Percentiles rank a stretch among this genome's conserved stretches.
Evolutionary conservation across 2,329 filamentous ascomycete genomes (phyloP).

Genomic region (Pseudogymnoascus sp.): DNA sequence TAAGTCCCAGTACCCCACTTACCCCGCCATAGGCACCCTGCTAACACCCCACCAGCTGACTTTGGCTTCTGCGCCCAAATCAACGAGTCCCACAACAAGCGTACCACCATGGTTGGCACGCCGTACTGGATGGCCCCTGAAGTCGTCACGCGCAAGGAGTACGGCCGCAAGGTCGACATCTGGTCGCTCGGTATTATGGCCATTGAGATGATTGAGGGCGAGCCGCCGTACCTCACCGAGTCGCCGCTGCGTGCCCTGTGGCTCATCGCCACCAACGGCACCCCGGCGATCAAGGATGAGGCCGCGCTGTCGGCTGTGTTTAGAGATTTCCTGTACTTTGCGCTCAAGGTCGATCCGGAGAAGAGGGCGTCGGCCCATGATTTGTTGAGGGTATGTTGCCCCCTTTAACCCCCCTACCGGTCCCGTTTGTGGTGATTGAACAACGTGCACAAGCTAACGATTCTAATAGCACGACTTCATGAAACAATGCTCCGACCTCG

Average conservation of each 20-base stretch:
- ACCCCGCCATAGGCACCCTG: neutral
- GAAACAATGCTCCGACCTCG: constrained; percentile 65
- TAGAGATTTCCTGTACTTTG: constrained; percentile 85
- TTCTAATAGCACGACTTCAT: constrained; percentile 67
- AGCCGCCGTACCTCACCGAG: constrained; percentile 93
- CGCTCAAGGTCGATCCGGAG: constrained; percentile 93
- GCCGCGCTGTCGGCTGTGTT: constrained; percentile 74
- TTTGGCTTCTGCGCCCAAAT: constrained; percentile 99
- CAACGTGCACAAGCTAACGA: constrained; percentile 20
- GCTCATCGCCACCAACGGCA: constrained; percentile 94
- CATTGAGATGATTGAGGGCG: constrained; percentile 99
- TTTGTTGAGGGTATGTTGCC: constrained; percentile 69
- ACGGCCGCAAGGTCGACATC: constrained; percentile 96
- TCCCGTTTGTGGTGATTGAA: neutral
- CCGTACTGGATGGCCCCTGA: constrained; percentile 99
- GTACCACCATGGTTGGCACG: constrained; percentile 97
- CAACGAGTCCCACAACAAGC: constrained; percentile 93
- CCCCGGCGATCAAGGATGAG: constrained; percentile 90
- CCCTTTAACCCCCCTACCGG: constrained; percentile 10
- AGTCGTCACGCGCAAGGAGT: constrained; percentile 94
- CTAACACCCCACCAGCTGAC: constrained; percentile 58
- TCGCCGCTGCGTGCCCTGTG: constrained; percentile 88
- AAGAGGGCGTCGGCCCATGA: constrained; percentile 94
- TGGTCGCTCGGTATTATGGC: constrained; percentile 99
- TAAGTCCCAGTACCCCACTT: constrained; percentile 40